Evolutionary conservation across 2,329 filamentous ascomycete genomes (phyloP).

Genomic region (Ophiostoma tasmaniense): DNA sequence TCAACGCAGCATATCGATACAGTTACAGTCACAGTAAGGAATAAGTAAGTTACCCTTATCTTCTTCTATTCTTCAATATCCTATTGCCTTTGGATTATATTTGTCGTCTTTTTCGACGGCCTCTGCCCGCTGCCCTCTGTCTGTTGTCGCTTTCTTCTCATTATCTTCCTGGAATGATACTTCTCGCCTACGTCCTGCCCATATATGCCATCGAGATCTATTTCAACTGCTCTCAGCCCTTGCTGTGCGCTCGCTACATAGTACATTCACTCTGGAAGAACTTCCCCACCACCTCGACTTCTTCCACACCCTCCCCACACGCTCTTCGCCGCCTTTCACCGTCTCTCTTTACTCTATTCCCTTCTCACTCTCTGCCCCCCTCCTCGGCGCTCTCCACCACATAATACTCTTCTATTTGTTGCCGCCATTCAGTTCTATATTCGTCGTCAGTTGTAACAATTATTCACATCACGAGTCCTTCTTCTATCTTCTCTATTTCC

Average conservation of each 20-base stretch:
- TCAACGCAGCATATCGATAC: neutral
- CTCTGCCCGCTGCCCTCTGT: neutral
- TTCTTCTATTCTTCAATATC: neutral
- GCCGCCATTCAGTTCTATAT: neutral
- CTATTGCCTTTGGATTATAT: neutral
- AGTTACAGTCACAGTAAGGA: neutral
- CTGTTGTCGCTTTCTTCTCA: neutral
- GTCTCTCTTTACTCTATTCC: neutral
- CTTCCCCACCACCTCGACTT: neutral
- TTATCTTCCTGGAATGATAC: neutral
- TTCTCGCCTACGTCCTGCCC: neutral
- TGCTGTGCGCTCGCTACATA: neutral
- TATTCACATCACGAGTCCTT: neutral
- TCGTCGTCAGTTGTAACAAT: neutral
- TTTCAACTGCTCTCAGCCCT: neutral
- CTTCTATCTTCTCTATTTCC: no score
- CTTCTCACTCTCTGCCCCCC: neutral
- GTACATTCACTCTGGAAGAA: neutral
- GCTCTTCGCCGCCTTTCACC: slow-evolving; percentile 3
- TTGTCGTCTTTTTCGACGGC: neutral
- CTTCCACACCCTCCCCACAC: slow-evolving; percentile 3
- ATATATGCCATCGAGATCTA: neutral
- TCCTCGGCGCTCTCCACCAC: neutral
- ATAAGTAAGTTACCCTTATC: neutral
- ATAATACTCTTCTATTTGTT: neutral